phyloP scores from a whole-genome alignment of 2,329 filamentous ascomycete genomes.

The Blastomyces gilchristii region DNA sequence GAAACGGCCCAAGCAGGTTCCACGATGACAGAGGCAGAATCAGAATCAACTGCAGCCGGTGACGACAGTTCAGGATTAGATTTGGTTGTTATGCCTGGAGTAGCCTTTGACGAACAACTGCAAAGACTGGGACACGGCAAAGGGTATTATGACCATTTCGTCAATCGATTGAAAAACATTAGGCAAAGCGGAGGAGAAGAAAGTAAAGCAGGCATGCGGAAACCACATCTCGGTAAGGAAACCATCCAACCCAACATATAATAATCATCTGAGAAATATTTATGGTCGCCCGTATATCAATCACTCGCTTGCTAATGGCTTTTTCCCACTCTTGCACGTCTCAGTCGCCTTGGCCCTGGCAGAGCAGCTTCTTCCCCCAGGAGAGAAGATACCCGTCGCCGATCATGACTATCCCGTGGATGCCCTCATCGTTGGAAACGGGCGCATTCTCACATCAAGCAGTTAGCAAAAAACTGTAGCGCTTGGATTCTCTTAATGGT shows the following conservation, averaged over 20 bases:
- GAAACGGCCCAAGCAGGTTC: slow-evolving; percentile 8
- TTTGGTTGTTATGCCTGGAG: slow-evolving; percentile 80
- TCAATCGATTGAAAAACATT: slow-evolving; percentile 45
- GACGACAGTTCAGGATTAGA: slow-evolving; percentile 49
- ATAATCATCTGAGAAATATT: neutral
- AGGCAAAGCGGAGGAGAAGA: slow-evolving; percentile 28
- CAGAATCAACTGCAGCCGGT: slow-evolving; percentile 15
- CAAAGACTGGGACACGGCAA: slow-evolving; percentile 84
- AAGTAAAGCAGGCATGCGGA: slow-evolving; percentile 29
- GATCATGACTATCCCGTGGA: slow-evolving; percentile 71
- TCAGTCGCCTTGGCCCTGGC: slow-evolving; percentile 69
- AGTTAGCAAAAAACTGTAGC: neutral
- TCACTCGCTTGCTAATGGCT: slow-evolving; percentile 1
- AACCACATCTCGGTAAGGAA: slow-evolving; percentile 51
- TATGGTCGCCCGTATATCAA: neutral
- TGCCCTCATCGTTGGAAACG: slow-evolving; percentile 63
- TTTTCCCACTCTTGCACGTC: slow-evolving; percentile 22
- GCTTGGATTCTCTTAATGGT: neutral
- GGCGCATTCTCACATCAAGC: slow-evolving; percentile 39
- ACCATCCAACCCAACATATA: neutral
- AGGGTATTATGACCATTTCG: slow-evolving; percentile 92
- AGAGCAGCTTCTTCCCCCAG: slow-evolving; percentile 66
- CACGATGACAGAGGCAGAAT: neutral
- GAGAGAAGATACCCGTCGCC: slow-evolving; percentile 60
- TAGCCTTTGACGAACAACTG: slow-evolving; percentile 72